Evolutionary conservation across 805 yeast genomes (phyloP).

Genomic region (Barnettozyma populi): DNA sequence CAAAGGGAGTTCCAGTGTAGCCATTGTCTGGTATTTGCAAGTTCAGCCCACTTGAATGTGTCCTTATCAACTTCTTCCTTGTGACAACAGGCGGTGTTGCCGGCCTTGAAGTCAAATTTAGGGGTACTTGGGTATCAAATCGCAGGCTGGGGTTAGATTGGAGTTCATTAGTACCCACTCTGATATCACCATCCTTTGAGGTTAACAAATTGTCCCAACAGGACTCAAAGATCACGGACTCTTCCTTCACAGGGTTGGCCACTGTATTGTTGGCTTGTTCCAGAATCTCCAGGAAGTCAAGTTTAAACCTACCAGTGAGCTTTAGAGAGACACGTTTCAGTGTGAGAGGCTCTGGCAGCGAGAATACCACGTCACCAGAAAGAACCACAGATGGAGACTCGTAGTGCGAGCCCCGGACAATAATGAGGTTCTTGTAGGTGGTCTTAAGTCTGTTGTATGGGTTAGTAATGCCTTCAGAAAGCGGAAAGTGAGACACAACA

Average conservation of each 20-base stretch:
- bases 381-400: constrained; percentile 75
- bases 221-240: constrained; percentile 60
- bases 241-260: constrained; percentile 41
- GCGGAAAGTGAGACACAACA: constrained; percentile 1
- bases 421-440: constrained; percentile 52
- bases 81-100: constrained; percentile 5
- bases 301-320: constrained; percentile 54
- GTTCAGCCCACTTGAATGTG: constrained; percentile 20
- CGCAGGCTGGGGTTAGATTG: constrained; percentile 8
- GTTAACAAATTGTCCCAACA: constrained; percentile 58
- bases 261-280: constrained; percentile 33
- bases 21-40: constrained; percentile 26
- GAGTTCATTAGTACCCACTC: constrained; percentile 15
- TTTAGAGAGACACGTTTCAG: constrained; percentile 57
- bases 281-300: constrained; percentile 50
- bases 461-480: not conserved
- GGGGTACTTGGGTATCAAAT: constrained; percentile 2
- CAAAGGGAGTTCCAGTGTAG: constrained; percentile 30
- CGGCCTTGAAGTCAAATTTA: not conserved
- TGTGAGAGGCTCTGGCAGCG: constrained; percentile 61
- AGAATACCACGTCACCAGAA: constrained; percentile 67
- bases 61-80: constrained; percentile 15
- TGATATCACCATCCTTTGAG: constrained; percentile 27
- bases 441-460: constrained; percentile 25
- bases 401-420: constrained; percentile 68